These are phyloP conservation scores for Teratosphaeria pseudoeucalypti DNA, from an alignment of 2,329 filamentous ascomycete species.

Conservation along the genomic window DNA sequence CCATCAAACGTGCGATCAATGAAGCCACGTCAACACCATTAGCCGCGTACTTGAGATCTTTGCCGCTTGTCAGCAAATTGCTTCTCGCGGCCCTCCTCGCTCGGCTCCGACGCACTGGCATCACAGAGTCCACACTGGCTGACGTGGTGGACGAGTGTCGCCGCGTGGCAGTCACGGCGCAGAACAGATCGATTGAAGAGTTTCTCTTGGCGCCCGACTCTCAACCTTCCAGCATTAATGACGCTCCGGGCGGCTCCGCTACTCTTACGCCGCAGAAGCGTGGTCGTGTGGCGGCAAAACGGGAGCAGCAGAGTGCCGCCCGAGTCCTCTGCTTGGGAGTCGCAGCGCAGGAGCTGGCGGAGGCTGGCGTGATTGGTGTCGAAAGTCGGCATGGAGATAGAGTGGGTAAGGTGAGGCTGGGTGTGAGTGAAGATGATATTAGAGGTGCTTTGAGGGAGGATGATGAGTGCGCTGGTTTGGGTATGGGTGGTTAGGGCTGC, in stretches of 20 bases:
- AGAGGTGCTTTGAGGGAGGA: constrained; percentile 81
- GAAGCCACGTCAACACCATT: constrained; percentile 89
- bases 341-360: constrained; percentile 72
- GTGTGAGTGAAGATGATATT: constrained; percentile 84
- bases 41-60: constrained; percentile 73
- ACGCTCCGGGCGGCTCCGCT: constrained; percentile 13
- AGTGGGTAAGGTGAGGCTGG: constrained; percentile 74
- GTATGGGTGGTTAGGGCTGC: constrained; percentile 37
- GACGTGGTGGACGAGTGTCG: constrained; percentile 83
- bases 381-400: constrained; percentile 70
- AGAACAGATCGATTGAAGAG: constrained; percentile 49
- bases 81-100: constrained; percentile 74
- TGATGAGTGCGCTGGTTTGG: constrained; percentile 70
- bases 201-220: constrained; percentile 43
- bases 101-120: constrained; percentile 68
- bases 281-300: constrained; percentile 22
- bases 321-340: constrained; percentile 52
- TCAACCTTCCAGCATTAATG: constrained; percentile 20
- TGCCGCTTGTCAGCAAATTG: constrained; percentile 74
- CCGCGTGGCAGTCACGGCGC: constrained; percentile 53
- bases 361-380: constrained; percentile 77
- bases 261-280: constrained; percentile 22
- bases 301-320: constrained; percentile 28
- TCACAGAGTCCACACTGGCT: constrained; percentile 77
- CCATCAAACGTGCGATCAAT: constrained; percentile 86